Evolutionary conservation across 345 rosid genomes (phyloP).

Genomic region (Isatis tinctoria): DNA sequence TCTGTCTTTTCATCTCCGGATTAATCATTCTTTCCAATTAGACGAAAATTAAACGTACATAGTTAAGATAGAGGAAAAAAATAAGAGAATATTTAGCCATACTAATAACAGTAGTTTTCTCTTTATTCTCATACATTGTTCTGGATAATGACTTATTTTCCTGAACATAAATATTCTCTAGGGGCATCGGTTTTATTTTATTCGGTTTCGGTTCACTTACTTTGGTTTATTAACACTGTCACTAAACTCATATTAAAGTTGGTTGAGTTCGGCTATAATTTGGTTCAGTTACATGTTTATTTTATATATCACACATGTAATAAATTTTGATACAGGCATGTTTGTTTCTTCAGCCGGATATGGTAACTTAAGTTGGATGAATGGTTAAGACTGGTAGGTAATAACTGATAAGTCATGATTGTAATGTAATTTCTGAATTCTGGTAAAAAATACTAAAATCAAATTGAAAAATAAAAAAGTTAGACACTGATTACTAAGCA

Average conservation of each 20-base stretch:
- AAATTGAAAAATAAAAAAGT: not conserved
- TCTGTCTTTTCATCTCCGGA: conserved; percentile 22
- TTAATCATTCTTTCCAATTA: not conserved
- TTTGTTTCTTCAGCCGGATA: not conserved
- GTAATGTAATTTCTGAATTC: not conserved
- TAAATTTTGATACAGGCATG: not conserved
- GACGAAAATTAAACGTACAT: not conserved
- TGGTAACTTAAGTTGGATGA: not conserved
- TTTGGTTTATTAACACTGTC: not conserved
- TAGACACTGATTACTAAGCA: not conserved
- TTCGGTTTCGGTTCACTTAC: not conserved
- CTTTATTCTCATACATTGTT: conserved; percentile 8
- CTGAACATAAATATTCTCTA: not conserved
- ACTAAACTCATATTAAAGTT: not conserved
- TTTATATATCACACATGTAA: not conserved
- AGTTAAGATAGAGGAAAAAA: conserved; percentile 4
- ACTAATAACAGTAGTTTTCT: conserved; percentile 7
- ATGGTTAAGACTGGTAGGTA: not conserved
- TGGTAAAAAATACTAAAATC: not conserved
- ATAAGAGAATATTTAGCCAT: conserved; percentile 12
- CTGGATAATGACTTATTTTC: not conserved
- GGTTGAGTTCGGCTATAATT: not conserved
- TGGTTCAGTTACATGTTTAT: not conserved
- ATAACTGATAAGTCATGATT: not conserved
- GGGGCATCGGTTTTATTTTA: not conserved